Base-by-base conservation (phyloP, 2,329 filamentous ascomycete species). In the Talaromyces funiculosus region DNA sequence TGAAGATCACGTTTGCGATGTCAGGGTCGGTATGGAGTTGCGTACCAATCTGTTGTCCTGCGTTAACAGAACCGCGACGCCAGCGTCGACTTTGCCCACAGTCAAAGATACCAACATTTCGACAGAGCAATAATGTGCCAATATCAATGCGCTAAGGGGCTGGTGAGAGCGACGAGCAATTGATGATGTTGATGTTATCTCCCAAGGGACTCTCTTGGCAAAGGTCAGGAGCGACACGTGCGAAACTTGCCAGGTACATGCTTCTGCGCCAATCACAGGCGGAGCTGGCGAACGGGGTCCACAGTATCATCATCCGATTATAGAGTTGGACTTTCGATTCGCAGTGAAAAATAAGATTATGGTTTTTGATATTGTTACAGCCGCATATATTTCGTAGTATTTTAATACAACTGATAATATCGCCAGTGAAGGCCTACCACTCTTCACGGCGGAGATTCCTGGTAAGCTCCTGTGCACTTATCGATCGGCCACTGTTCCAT, bases 41-140 rank as follows among this genome's bases (percentile, higher is more conserved):
- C 87, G 71, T 85, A 97, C 93, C 70, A 99, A 84, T 73, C 94
- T 88, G 78, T 97, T 97, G 77, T 99, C 94, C 73, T 96, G 90
- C 53, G 94, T 99, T 72, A 99, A 81, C 59, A 99, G 87, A 64
- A 99, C 94, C 54, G 94, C 96, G 73, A 99, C 93, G 78, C 94
- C 94, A 71, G 94, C 94, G 78, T 99, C 94, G 78, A 99, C 94
- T 81, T 99, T 99, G 82, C 94, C 94, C 77, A 99, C 94, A 55
- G 93, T 97, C 73, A 99, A 84, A 67, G 94, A 97, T 78, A 99
- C 90, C 72, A 97, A 84, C 94, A 99, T 97, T 55, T 74, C 83
- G 67, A 22, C 14, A 24, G 26, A 8, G 12, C 12, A 16, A 18
- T 14, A n/a, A 1, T 53, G n/a, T 53, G 14, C 22, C 3, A 14